A percentile compares a stretch with the other conserved stretches of the same genome.
Evolutionary conservation across 495 filamentous ascomycete species (phyloP).

Genomic region (Immersiella caudata): DNA sequence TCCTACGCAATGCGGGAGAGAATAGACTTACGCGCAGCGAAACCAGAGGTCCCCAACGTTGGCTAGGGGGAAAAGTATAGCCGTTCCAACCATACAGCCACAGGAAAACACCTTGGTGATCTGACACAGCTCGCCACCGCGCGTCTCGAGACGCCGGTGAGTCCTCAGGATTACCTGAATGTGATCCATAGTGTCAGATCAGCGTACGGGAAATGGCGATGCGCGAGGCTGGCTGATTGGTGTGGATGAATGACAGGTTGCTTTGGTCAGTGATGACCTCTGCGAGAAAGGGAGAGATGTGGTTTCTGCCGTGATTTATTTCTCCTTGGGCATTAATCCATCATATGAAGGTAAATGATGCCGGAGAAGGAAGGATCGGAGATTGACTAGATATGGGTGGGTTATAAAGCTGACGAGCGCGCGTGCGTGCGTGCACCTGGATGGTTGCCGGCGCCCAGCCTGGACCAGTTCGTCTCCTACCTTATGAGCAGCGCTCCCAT

Average conservation of each 20-base stretch:
- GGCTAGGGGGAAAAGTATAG: constrained; percentile 36
- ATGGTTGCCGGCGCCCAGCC: background rate
- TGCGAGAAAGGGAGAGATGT: background rate
- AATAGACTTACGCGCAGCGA: constrained; percentile 35
- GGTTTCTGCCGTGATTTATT: background rate
- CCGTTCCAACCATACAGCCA: constrained; percentile 41
- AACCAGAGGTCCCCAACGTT: constrained; percentile 30
- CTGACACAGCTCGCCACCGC: constrained; percentile 7
- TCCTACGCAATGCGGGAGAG: background rate
- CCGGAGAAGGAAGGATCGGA: background rate
- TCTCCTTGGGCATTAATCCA: background rate
- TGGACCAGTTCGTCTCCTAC: background rate
- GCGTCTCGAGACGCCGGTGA: constrained; percentile 1
- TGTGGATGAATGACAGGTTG: background rate
- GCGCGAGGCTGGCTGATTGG: background rate
- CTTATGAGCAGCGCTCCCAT: background rate
- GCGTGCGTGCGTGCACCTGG: background rate
- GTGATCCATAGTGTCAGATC: constrained; percentile 19
- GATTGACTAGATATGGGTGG: background rate
- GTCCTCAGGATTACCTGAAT: background rate
- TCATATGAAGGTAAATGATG: background rate
- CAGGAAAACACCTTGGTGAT: constrained; percentile 33
- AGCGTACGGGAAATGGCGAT: background rate
- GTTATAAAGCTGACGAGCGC: background rate
- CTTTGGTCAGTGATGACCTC: background rate